Evolutionary conservation across 1,139 yeast species (phyloP).

Genomic region (Taphrina betulina): DNA sequence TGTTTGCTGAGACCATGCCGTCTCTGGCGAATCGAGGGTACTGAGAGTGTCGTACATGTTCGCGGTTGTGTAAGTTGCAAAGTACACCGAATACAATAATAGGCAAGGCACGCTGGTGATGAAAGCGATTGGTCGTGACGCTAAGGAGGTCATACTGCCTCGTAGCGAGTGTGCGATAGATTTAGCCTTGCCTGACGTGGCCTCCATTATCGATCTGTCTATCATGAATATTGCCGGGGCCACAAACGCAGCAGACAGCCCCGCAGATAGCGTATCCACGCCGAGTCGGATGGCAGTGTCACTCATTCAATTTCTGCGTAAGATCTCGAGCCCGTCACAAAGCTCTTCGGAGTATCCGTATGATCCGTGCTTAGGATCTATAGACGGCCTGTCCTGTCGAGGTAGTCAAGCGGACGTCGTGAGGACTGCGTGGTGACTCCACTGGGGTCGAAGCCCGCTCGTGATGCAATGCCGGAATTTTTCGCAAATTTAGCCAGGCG

Average conservation of each 20-base stretch:
- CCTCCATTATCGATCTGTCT: constrained; percentile 33
- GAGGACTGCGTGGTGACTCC: too few species aligned
- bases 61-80: constrained; percentile 30
- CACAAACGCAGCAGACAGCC: constrained; percentile 29
- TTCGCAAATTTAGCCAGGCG: too few species aligned
- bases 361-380: neutral
- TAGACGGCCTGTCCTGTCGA: too few species aligned
- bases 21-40: neutral
- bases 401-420: too few species aligned
- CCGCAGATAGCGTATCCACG: constrained; percentile 31
- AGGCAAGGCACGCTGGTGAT: constrained; percentile 23
- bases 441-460: too few species aligned
- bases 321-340: too few species aligned
- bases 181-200: constrained; percentile 28
- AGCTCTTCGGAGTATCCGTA: neutral
- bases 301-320: neutral
- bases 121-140: constrained; percentile 9
- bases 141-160: neutral
- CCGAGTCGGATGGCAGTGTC: constrained; percentile 15
- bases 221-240: constrained; percentile 32
- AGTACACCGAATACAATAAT: constrained; percentile 27
- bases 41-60: constrained; percentile 29
- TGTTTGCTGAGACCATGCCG: constrained; percentile 22
- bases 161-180: constrained; percentile 12
- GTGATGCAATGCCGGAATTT: too few species aligned